Conservation (phyloP, 805 yeast genomes). For the Saccharomyces cerevisiae region DNA sequence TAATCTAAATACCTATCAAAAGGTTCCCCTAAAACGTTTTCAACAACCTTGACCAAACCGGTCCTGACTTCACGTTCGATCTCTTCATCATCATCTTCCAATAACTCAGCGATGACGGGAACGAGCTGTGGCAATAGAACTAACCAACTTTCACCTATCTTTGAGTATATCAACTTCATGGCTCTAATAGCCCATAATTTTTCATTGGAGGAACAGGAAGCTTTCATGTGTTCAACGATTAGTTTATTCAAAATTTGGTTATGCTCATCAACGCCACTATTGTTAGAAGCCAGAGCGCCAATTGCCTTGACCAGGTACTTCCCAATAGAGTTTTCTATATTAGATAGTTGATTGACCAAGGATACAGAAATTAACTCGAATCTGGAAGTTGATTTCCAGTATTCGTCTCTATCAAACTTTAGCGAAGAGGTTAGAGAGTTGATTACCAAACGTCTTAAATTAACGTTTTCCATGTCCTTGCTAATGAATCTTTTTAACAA, state of each 20-base stretch:
- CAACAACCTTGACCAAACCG: slow-evolving; percentile 85
- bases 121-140: slow-evolving; percentile 85
- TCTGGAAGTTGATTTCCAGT: slow-evolving; percentile 85
- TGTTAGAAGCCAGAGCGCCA: slow-evolving; percentile 63
- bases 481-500: slow-evolving; percentile 44
- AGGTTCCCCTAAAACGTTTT: slow-evolving; percentile 89
- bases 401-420: slow-evolving; percentile 85
- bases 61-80: slow-evolving; percentile 87
- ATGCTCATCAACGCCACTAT: slow-evolving; percentile 61
- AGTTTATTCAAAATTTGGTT: slow-evolving; percentile 65
- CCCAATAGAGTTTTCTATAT: slow-evolving; percentile 67
- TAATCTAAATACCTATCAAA: slow-evolving; percentile 67
- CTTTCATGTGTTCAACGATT: slow-evolving; percentile 60
- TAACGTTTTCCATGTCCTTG: slow-evolving; percentile 38
- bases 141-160: slow-evolving; percentile 93
- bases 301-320: slow-evolving; percentile 74
- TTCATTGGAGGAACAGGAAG: slow-evolving; percentile 46
- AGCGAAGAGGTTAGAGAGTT: slow-evolving; percentile 73
- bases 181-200: slow-evolving; percentile 76
- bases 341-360: slow-evolving; percentile 56
- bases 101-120: slow-evolving; percentile 88
- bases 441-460: slow-evolving; percentile 64
- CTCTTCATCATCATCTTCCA: slow-evolving; percentile 91
- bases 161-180: slow-evolving; percentile 73
- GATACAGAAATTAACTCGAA: slow-evolving; percentile 62